phyloP scores from a whole-genome alignment of 2,329 filamentous ascomycete genomes.

The Tolypocladium endophyticum region DNA sequence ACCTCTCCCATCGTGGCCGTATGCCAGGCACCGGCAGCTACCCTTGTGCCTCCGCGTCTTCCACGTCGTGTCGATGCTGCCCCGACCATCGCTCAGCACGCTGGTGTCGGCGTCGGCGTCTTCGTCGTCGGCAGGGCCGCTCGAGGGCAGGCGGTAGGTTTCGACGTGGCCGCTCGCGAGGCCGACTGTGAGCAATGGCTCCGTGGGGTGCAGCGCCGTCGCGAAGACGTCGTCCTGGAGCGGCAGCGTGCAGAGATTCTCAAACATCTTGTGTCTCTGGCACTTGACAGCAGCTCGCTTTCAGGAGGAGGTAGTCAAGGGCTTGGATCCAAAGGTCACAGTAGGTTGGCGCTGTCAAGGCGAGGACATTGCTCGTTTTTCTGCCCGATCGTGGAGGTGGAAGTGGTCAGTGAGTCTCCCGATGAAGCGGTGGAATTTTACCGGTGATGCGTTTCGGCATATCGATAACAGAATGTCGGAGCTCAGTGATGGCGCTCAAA shows the following conservation, averaged over 20 bases:
- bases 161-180: constrained; percentile 78
- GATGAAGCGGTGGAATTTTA: not conserved
- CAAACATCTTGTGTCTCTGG: constrained; percentile 53
- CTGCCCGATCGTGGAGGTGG: not conserved
- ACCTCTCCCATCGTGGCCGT: constrained; percentile 66
- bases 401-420: not conserved
- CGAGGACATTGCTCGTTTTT: not conserved
- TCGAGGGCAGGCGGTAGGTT: constrained; percentile 60
- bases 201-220: constrained; percentile 74
- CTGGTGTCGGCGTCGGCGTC: constrained; percentile 39
- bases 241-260: constrained; percentile 84
- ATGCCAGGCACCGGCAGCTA: constrained; percentile 75
- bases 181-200: constrained; percentile 79
- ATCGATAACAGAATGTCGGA: not conserved
- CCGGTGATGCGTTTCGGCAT: not conserved
- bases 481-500: not conserved
- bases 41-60: constrained; percentile 84
- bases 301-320: not conserved
- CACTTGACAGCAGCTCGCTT: not conserved
- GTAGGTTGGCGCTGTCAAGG: not conserved
- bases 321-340: not conserved
- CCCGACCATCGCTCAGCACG: constrained; percentile 50
- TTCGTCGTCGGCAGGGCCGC: constrained; percentile 39
- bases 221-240: constrained; percentile 79
- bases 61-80: constrained; percentile 76